phyloP scores from a whole-genome alignment of 257 asterid species.

The Nicotiana otophora region DNA sequence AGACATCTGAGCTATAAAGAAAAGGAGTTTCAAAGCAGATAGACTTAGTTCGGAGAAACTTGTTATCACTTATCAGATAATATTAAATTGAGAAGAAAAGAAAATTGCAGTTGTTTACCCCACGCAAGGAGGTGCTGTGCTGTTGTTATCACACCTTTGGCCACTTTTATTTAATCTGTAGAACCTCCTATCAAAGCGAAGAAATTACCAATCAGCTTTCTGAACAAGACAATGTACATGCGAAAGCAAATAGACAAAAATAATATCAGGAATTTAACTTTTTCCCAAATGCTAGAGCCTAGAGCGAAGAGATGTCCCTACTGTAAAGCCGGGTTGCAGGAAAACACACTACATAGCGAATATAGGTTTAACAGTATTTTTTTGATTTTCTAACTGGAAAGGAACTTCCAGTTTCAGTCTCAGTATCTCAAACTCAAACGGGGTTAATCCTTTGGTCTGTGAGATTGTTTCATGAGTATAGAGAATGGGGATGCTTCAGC shows the following conservation, averaged over 20 bases:
- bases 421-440: background rate
- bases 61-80: background rate
- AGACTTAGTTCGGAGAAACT: background rate
- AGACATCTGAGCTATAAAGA: background rate
- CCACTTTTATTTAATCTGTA: constrained; percentile 42
- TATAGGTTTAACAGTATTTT: background rate
- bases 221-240: background rate
- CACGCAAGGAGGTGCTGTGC: constrained; percentile 77
- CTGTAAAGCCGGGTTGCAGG: background rate
- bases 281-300: background rate
- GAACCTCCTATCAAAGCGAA: constrained; percentile 47
- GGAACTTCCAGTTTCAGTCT: background rate
- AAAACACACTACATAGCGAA: background rate
- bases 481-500: background rate
- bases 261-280: background rate
- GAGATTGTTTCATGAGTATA: background rate
- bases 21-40: background rate
- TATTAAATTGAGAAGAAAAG: background rate
- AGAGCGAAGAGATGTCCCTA: background rate
- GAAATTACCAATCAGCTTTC: background rate
- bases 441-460: background rate
- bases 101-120: constrained; percentile 48
- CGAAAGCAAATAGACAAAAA: background rate
- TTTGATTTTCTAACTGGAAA: background rate
- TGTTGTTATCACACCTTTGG: constrained; percentile 51